Evolutionary conservation across 2,329 filamentous ascomycete species (phyloP), one percentile per base, ranked within the genome.

Genomic region (Sporothrix schenckii): DNA sequence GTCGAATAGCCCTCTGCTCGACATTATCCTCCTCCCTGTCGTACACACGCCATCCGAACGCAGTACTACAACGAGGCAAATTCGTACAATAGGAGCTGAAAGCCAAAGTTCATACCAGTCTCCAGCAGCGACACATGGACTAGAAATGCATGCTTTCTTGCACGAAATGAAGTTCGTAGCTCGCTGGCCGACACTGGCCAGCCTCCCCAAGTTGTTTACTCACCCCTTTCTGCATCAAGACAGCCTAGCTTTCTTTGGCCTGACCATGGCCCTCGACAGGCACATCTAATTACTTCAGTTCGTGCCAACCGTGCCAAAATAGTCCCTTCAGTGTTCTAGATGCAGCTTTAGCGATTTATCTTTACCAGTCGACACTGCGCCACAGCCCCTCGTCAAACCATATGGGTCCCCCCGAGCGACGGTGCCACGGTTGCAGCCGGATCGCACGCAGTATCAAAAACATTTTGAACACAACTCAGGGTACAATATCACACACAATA

Each of bases 401-500:
- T 34, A 34, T 7, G 41, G 19, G n/a, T 34, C 19, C 47, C 19
- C 47, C 52, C 27, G 63, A 34, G 27, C 44, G 47, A 53, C 63
- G 63, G 44, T 24, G 61, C 61, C 44, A 50, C 61, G 41, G n/a
- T 19, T 21, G 16, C 34, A 54, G n/a, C 30, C 39, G 7, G 54
- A 34, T 56, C 24, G 66, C 52, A 58, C 66, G 66, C 30, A 68
- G 47, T 49, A 41, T 53, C 49, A 21, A 49, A 44, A n/a, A 53
- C 11, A 24, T 13, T 52, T 7, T 39, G 16, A 66, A 39, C 19
- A 53, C 47, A 52, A 9, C 21, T 27, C 24, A n/a, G 24, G 50
- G 44, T 24, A 50, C 61, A 50, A 13, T 53, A 67, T 47, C 13
- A 41, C 49, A 16, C 66, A 68, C 16, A 56, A 50, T 30, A 56